Conservation (phyloP, 1,139 yeast genomes). For the Magnusiomyces tetraspermus region DNA sequence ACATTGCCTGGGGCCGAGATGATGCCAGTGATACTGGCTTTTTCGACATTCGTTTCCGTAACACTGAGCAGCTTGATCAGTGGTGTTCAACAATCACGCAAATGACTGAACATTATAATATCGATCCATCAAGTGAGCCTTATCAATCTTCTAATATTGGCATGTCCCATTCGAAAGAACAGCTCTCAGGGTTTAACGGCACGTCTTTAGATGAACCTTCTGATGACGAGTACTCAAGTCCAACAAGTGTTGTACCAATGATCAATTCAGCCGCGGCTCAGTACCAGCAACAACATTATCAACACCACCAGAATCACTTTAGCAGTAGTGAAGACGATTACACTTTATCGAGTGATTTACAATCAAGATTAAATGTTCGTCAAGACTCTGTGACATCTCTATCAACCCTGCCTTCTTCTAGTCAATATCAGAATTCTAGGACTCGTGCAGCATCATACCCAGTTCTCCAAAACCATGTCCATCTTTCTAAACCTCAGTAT, state of each 20-base stretch:
- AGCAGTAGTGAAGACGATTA: too few species aligned
- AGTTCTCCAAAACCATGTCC: not conserved
- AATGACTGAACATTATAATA: constrained; percentile 24
- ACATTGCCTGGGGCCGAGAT: constrained; percentile 32
- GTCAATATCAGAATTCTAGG: not conserved
- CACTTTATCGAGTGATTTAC: too few species aligned
- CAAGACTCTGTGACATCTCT: not conserved
- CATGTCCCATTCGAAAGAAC: not conserved
- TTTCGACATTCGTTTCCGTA: constrained; percentile 31
- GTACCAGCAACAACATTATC: constrained; percentile 2
- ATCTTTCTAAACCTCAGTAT: not conserved
- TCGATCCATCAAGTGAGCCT: constrained; percentile 5
- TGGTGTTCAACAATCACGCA: constrained; percentile 30
- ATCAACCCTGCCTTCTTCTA: not conserved
- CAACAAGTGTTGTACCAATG: not conserved
- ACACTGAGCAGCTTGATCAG: constrained; percentile 29
- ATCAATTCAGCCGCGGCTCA: constrained; percentile 4
- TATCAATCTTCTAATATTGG: too few species aligned
- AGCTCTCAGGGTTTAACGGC: constrained; percentile 13
- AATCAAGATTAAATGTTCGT: constrained; percentile 1
- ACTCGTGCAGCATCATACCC: not conserved
- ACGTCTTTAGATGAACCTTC: constrained; percentile 14
- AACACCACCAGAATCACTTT: constrained; percentile 6
- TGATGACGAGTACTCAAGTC: constrained; percentile 10
- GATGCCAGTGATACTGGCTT: constrained; percentile 32